phyloP scores from a whole-genome alignment of 1,284 basidiomycete genomes.

The Pyrrhoderma lamaoense region DNA sequence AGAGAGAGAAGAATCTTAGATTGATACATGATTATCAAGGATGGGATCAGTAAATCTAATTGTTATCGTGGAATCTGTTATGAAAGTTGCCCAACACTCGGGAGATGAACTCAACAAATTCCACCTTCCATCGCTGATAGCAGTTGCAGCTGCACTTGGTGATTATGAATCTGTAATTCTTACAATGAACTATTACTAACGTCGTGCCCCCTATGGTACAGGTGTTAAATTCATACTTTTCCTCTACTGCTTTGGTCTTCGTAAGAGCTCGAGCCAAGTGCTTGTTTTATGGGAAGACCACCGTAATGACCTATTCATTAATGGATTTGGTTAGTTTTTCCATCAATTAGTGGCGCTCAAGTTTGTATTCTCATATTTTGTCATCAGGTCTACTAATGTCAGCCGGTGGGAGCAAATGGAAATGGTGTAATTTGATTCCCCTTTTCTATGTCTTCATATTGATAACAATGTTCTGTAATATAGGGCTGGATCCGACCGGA shows the following conservation, averaged over 20 bases:
- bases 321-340: conserved; percentile 52
- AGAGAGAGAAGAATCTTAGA: neutral
- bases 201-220: too few species aligned
- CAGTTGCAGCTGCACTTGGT: conserved; percentile 81
- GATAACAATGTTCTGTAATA: conserved; percentile 4
- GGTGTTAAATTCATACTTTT: conserved; percentile 84
- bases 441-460: neutral
- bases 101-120: conserved; percentile 56
- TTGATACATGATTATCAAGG: conserved; percentile 18
- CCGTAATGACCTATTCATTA: conserved; percentile 83
- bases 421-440: conserved; percentile 61
- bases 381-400: conserved; percentile 77
- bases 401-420: conserved; percentile 80
- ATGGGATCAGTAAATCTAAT: conserved; percentile 85
- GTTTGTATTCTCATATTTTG: neutral
- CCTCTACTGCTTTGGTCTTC: conserved; percentile 77
- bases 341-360: conserved; percentile 3
- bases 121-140: conserved; percentile 75
- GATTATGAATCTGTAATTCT: neutral
- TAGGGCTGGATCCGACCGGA: conserved; percentile 76
- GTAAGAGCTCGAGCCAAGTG: conserved; percentile 82
- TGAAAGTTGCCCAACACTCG: conserved; percentile 56
- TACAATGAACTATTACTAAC: neutral
- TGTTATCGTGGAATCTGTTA: conserved; percentile 78
- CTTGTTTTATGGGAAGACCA: conserved; percentile 94